Percentiles rank a stretch among this genome's conserved stretches.
Conservation (phyloP, 805 yeast genomes). For the Metschnikowia borealis region DNA sequence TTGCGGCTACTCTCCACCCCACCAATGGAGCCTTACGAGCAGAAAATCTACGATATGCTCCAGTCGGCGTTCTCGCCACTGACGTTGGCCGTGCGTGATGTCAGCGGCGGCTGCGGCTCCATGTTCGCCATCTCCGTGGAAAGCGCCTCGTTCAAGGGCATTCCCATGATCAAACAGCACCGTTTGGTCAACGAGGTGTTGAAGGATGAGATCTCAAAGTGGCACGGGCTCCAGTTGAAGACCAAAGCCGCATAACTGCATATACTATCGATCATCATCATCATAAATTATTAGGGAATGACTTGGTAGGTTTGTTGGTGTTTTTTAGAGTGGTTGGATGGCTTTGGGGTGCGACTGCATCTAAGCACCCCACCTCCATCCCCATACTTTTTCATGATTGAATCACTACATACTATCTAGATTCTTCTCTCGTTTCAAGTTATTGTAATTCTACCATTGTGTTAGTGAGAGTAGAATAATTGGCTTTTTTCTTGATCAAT, state of each 20-base stretch:
- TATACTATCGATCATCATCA: not conserved
- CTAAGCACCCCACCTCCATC: too few species aligned
- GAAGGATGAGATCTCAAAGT: slow-evolving; percentile 78
- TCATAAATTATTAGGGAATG: too few species aligned
- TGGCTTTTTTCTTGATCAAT: too few species aligned
- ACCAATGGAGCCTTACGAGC: slow-evolving; percentile 58
- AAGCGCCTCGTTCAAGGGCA: slow-evolving; percentile 70
- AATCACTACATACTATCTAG: too few species aligned
- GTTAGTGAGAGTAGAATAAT: too few species aligned
- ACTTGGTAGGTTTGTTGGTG: too few species aligned
- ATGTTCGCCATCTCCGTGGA: slow-evolving; percentile 88
- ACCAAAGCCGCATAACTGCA: slow-evolving; percentile 49
- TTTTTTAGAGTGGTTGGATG: too few species aligned
- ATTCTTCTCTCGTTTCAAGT: too few species aligned
- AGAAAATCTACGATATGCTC: slow-evolving; percentile 55
- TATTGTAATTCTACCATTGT: too few species aligned
- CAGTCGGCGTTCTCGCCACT: slow-evolving; percentile 56
- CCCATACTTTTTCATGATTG: too few species aligned
- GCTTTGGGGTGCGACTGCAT: too few species aligned
- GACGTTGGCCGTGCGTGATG: slow-evolving; percentile 65
- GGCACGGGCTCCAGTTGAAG: slow-evolving; percentile 92
- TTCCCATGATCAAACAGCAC: slow-evolving; percentile 87
- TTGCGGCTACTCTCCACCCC: slow-evolving; percentile 12
- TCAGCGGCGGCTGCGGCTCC: slow-evolving; percentile 94
- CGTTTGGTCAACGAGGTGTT: slow-evolving; percentile 77